Conservation (phyloP, 2,329 filamentous ascomycete species). For the Pyricularia pennisetigena region DNA sequence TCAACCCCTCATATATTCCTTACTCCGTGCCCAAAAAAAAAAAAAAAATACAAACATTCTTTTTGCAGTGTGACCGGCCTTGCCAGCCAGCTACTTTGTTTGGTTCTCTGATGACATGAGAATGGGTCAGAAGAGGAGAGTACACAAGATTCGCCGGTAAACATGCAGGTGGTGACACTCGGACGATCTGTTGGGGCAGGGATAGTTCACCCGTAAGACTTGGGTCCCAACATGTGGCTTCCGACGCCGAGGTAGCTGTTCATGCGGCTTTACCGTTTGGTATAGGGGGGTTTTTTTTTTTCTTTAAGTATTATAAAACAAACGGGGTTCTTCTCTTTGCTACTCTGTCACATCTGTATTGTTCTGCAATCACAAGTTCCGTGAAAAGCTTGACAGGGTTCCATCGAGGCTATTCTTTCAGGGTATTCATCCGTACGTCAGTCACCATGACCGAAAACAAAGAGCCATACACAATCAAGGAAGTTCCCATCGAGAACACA, state of each 20-base stretch:
- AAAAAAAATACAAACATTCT: no score
- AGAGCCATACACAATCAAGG: constrained; percentile 13
- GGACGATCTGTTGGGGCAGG: not conserved
- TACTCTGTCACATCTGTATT: not conserved
- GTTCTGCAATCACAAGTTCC: not conserved
- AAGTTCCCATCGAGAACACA: constrained; percentile 20
- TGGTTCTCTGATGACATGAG: not conserved
- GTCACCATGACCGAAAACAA: not conserved
- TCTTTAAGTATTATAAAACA: not conserved
- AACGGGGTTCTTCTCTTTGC: not conserved
- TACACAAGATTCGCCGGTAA: not conserved
- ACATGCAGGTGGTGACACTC: not conserved
- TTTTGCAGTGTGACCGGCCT: no score
- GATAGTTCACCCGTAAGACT: not conserved
- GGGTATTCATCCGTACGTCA: not conserved
- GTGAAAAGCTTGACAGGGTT: not conserved
- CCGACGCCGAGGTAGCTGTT: not conserved
- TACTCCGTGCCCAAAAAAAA: not conserved
- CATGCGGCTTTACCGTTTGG: not conserved
- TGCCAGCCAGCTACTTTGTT: no score
- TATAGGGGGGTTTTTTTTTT: no score
- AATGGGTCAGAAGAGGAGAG: not conserved
- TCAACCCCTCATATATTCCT: not conserved
- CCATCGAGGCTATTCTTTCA: no score
- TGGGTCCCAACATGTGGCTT: not conserved